Evolutionary conservation across 164 flowering plant species (phyloP).

Genomic region (Vitis labrusca): DNA sequence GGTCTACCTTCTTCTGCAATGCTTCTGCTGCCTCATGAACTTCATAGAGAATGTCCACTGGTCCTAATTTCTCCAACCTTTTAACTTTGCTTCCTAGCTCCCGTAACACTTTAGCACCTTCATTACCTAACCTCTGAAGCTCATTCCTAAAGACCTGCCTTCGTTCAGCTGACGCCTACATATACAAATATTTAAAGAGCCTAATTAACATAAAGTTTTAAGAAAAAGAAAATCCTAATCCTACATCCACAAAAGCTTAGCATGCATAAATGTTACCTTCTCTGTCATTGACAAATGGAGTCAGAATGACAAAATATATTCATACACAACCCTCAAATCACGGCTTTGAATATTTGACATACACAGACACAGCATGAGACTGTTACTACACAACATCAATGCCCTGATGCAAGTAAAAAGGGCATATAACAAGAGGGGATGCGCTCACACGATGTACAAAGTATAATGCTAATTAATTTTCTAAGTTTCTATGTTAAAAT

Average conservation of each 20-base stretch:
- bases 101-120: conserved; percentile 81
- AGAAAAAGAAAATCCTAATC: background rate
- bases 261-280: background rate
- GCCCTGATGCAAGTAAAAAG: too few species aligned
- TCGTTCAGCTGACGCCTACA: conserved; percentile 79
- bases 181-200: background rate
- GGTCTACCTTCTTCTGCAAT: conserved; percentile 78
- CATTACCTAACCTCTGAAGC: conserved; percentile 70
- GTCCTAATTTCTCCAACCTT: conserved; percentile 71
- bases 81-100: conserved; percentile 80
- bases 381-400: too few species aligned
- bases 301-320: background rate
- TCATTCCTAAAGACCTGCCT: conserved; percentile 65
- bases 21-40: conserved; percentile 88
- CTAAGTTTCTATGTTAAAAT: too few species aligned
- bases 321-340: background rate
- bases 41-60: conserved; percentile 53
- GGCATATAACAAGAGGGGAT: too few species aligned
- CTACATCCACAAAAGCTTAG: background rate
- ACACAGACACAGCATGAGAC: background rate
- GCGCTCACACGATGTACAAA: too few species aligned
- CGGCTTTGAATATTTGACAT: background rate
- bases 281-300: background rate
- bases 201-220: background rate
- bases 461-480: too few species aligned